phyloP scores from a whole-genome alignment of 1,139 yeast genomes.

The Suhomyces maxii region DNA sequence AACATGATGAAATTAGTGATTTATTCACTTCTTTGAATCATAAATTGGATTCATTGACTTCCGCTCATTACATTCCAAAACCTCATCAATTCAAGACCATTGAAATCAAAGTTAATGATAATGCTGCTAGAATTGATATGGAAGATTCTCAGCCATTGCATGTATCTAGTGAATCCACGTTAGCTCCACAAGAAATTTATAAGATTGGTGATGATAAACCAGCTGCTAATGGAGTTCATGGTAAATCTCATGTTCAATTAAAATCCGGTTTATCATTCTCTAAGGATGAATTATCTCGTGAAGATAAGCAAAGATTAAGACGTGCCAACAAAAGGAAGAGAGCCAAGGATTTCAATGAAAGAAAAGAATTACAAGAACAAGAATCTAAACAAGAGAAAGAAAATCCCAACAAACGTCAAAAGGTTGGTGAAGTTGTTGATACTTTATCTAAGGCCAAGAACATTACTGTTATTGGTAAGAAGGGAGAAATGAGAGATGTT shows the following conservation, averaged over 20 bases:
- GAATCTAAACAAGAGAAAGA: conserved; percentile 25
- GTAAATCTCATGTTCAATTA: conserved; percentile 61
- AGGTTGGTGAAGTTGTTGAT: conserved; percentile 65
- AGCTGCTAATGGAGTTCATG: conserved; percentile 40
- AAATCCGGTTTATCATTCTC: conserved; percentile 82
- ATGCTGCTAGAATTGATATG: conserved; percentile 72
- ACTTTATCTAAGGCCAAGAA: conserved; percentile 75
- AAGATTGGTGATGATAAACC: conserved; percentile 53
- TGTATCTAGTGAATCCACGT: conserved; percentile 66
- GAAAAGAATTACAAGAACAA: conserved; percentile 27
- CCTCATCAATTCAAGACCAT: conserved; percentile 74
- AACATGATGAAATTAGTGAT: conserved; percentile 76
- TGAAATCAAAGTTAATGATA: conserved; percentile 66
- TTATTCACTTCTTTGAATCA: conserved; percentile 64
- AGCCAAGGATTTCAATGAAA: conserved; percentile 52
- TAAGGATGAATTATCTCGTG: conserved; percentile 79
- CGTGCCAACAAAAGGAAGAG: conserved; percentile 83
- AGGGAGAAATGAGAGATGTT: conserved; percentile 75
- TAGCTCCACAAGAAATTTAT: conserved; percentile 97
- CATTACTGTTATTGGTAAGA: conserved; percentile 74
- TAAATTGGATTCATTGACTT: conserved; percentile 82
- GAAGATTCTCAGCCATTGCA: conserved; percentile 96
- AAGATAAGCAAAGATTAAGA: conserved; percentile 84
- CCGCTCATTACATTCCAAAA: conserved; percentile 92
- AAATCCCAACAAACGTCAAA: conserved; percentile 47